These are phyloP conservation scores for Cylindrodendrum hubeiense DNA, from an alignment of 2,329 filamentous ascomycete species.

Conservation along the genomic window DNA sequence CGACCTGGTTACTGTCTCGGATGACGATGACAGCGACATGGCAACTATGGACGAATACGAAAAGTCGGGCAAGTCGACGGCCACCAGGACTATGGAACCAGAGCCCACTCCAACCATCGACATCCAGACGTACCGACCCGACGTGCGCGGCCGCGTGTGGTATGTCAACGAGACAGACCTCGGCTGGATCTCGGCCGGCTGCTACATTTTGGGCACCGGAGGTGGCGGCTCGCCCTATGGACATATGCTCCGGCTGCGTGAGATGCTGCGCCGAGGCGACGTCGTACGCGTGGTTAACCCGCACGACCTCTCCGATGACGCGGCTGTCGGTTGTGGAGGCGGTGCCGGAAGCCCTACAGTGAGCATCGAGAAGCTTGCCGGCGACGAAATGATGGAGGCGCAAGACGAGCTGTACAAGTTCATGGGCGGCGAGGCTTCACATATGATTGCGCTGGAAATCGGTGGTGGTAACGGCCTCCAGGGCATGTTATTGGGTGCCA, in stretches of 20 bases:
- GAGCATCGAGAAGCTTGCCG: slow-evolving; percentile 15
- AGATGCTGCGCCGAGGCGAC: neutral
- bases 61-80: no score
- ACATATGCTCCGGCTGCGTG: slow-evolving; percentile 17
- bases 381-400: slow-evolving; percentile 16
- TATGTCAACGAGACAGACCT: slow-evolving; percentile 59
- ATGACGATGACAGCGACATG: no score
- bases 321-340: neutral
- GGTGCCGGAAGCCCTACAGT: slow-evolving; percentile 32
- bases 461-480: slow-evolving; percentile 32
- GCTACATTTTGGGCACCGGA: slow-evolving; percentile 61
- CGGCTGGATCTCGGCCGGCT: slow-evolving; percentile 59
- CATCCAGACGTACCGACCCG: slow-evolving; percentile 4
- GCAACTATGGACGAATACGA: no score
- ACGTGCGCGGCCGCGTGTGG: slow-evolving; percentile 51
- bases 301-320: slow-evolving; percentile 1
- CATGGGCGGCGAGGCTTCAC: no score
- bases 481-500: slow-evolving; percentile 2
- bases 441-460: no score
- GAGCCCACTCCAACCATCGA: no score
- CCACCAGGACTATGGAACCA: no score
- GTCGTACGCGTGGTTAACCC: slow-evolving; percentile 6
- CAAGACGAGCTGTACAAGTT: slow-evolving; percentile 7
- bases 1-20: no score
- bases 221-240: slow-evolving; percentile 49